These are phyloP conservation scores for Silene coronaria DNA, from an alignment of 179 eudicot species.

Conservation along the genomic window DNA sequence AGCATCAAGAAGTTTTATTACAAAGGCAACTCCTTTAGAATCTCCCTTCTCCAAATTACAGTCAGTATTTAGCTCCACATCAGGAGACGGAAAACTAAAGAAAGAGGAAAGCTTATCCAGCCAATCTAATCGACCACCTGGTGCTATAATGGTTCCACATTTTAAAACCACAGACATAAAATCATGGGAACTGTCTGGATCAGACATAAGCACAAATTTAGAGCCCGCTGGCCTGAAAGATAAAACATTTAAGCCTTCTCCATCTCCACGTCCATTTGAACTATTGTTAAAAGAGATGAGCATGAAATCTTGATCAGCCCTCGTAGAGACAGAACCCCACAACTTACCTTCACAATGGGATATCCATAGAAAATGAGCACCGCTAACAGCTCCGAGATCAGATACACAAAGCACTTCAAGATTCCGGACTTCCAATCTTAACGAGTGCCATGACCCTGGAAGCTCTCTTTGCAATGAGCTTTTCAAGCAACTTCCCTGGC, in stretches of 20 bases:
- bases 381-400: conserved; percentile 55
- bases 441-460: conserved; percentile 72
- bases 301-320: conserved; percentile 46
- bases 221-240: conserved; percentile 64
- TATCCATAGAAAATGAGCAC: conserved; percentile 56
- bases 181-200: conserved; percentile 48
- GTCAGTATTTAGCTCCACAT: conserved; percentile 34
- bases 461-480: conserved; percentile 69
- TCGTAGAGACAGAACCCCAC: conserved; percentile 62
- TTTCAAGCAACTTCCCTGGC: conserved; percentile 35
- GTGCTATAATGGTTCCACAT: conserved; percentile 70
- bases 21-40: conserved; percentile 46
- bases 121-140: conserved; percentile 96
- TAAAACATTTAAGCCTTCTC: conserved; percentile 79
- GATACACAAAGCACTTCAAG: conserved; percentile 63
- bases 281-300: conserved; percentile 64
- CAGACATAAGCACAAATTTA: conserved; percentile 55
- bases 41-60: conserved; percentile 22
- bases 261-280: conserved; percentile 79
- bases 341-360: conserved; percentile 69
- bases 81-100: conserved; percentile 57
- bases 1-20: conserved; percentile 63
- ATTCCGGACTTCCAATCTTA: conserved; percentile 47
- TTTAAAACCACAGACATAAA: conserved; percentile 51
- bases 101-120: conserved; percentile 51